phyloP scores from a whole-genome alignment of 352 stramenopile species.

The Elongisporangium prolatum region DNA sequence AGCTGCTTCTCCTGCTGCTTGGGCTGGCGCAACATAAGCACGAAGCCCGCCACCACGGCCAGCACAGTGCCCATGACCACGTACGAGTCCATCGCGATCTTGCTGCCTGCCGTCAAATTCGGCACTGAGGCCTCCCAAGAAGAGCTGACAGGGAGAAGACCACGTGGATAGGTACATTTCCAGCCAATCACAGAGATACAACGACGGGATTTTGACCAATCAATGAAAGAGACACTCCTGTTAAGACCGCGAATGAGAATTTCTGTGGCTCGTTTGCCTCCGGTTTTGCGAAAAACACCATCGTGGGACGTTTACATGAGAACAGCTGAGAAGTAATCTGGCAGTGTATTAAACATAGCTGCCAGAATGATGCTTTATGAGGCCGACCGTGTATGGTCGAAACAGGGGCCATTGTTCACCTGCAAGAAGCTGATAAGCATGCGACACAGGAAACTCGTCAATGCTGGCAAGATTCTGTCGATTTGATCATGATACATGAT shows the following conservation, averaged over 20 bases:
- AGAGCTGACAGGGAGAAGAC: background rate
- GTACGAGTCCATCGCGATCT: constrained; percentile 51
- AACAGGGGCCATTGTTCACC: background rate
- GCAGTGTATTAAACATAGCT: background rate
- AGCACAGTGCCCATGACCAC: constrained; percentile 63
- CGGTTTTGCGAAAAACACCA: background rate
- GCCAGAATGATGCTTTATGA: background rate
- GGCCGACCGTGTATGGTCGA: background rate
- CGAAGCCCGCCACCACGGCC: constrained; percentile 50
- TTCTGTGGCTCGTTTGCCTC: background rate
- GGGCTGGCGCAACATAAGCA: constrained; percentile 53
- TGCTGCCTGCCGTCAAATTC: background rate
- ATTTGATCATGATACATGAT: too few relatives aligned
- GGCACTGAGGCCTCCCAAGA: background rate
- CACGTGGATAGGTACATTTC: background rate
- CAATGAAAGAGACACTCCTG: background rate
- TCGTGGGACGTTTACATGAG: background rate
- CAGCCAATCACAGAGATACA: background rate
- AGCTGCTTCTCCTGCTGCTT: constrained; percentile 58
- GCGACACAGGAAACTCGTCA: background rate
- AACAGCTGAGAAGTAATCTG: background rate
- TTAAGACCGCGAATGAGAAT: background rate
- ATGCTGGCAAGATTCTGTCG: background rate
- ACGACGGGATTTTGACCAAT: background rate
- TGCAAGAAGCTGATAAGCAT: background rate